Evolutionary conservation across 2,329 filamentous ascomycete genomes (phyloP).

Genomic region (Colletotrichum sp.): DNA sequence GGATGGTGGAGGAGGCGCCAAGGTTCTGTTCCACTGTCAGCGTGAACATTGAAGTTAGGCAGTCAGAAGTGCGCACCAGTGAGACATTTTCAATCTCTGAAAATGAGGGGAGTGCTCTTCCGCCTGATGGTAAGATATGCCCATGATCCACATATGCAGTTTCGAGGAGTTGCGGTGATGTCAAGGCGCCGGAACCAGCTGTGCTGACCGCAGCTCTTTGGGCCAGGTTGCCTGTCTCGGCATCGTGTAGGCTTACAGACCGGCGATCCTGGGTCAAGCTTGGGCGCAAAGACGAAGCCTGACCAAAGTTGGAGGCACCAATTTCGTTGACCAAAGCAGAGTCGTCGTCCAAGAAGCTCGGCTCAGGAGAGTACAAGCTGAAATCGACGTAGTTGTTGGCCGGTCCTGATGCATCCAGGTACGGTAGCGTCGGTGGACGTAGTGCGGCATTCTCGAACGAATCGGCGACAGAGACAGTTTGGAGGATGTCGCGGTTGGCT

Average conservation of each 20-base stretch:
- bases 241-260: not conserved
- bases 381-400: constrained; percentile 58
- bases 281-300: not conserved
- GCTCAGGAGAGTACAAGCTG: constrained; percentile 58
- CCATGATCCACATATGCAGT: not conserved
- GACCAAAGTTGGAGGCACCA: not conserved
- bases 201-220: not conserved
- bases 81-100: not conserved
- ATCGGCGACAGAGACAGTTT: not conserved
- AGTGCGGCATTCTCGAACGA: not conserved
- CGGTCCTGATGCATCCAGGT: constrained; percentile 40
- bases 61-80: not conserved
- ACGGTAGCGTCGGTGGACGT: constrained; percentile 37
- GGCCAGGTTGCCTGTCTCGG: not conserved
- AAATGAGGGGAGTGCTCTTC: not conserved
- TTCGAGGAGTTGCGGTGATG: not conserved
- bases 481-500: not conserved
- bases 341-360: constrained; percentile 55
- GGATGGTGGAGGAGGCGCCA: not conserved
- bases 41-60: not conserved
- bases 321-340: constrained; percentile 35
- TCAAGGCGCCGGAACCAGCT: not conserved
- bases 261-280: not conserved
- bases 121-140: not conserved
- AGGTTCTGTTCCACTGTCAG: not conserved